A percentile compares a stretch with the other conserved stretches of the same genome.
Evolutionary conservation across 1,139 yeast genomes (phyloP).

Genomic region (Arxiozyma slooffiae): DNA sequence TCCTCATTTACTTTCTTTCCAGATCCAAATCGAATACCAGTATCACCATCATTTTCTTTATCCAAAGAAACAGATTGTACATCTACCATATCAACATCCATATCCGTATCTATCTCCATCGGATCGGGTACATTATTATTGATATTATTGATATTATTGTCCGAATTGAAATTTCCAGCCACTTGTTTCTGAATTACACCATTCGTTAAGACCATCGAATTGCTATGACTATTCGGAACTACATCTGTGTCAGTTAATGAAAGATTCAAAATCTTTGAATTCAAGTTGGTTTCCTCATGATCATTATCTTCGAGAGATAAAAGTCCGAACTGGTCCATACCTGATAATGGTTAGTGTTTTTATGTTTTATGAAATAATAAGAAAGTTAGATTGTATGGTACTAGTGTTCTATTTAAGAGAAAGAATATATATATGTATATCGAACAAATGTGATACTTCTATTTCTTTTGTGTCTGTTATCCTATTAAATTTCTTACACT

Average conservation of each 20-base stretch:
- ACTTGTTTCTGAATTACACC: neutral
- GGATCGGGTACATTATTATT: neutral
- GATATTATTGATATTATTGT: neutral
- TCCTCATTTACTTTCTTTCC: neutral
- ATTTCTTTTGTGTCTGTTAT: too few species aligned
- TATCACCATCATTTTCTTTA: too few species aligned
- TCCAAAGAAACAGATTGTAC: neutral
- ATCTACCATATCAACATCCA: slow-evolving; percentile 8
- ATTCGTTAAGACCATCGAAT: neutral
- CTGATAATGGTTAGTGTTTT: too few species aligned
- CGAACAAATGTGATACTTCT: too few species aligned
- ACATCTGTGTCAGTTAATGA: slow-evolving; percentile 1
- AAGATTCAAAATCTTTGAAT: slow-evolving; percentile 5
- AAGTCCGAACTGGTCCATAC: neutral
- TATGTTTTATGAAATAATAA: too few species aligned
- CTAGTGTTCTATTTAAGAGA: neutral
- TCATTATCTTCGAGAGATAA: slow-evolving; percentile 4
- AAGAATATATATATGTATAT: too few species aligned
- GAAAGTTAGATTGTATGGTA: neutral
- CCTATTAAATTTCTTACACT: too few species aligned
- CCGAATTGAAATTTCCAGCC: slow-evolving; percentile 6
- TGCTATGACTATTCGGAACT: neutral
- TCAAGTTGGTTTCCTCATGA: slow-evolving; percentile 1
- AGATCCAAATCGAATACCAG: neutral
- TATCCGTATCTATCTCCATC: slow-evolving; percentile 5